phyloP scores from a whole-genome alignment of 352 stramenopile species.

The Globisporangium polare region DNA sequence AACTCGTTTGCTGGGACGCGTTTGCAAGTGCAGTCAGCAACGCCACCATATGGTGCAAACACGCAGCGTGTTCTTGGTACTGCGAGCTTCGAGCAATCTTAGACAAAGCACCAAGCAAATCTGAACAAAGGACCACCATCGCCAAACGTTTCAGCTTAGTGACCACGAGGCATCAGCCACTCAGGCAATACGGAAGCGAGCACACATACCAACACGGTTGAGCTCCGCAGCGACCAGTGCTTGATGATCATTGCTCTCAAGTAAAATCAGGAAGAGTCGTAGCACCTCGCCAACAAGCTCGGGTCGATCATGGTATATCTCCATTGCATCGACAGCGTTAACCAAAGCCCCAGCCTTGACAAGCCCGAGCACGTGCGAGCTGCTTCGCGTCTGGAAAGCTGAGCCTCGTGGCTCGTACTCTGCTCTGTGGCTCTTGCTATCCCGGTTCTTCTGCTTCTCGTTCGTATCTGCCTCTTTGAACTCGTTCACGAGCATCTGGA shows the following conservation, averaged over 20 bases:
- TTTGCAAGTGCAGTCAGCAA: slow-evolving; percentile 17
- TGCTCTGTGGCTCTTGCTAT: not conserved
- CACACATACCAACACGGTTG: not conserved
- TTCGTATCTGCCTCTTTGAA: not conserved
- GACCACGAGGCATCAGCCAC: no score
- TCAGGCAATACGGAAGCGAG: not conserved
- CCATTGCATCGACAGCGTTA: slow-evolving; percentile 1
- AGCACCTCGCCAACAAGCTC: slow-evolving; percentile 2
- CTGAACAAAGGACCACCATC: not conserved
- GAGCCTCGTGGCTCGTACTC: not conserved
- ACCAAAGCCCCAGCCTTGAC: slow-evolving; percentile 5
- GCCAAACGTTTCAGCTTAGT: not conserved
- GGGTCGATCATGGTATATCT: slow-evolving; percentile 1
- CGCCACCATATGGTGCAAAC: slow-evolving; percentile 17
- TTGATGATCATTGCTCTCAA: not conserved
- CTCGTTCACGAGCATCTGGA: slow-evolving; percentile 24
- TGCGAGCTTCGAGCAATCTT: not conserved
- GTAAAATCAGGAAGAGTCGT: not conserved
- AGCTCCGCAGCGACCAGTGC: not conserved
- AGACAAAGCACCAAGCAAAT: not conserved
- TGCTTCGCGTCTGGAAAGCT: not conserved
- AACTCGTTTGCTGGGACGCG: slow-evolving; percentile 9
- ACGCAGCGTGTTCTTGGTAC: slow-evolving; percentile 6
- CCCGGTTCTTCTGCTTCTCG: not conserved
- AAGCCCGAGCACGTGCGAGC: not conserved